Percentiles rank a stretch among this genome's conserved stretches.
Conservation (phyloP, 208 protist genomes). For the Endotrypanum monterogeii region DNA sequence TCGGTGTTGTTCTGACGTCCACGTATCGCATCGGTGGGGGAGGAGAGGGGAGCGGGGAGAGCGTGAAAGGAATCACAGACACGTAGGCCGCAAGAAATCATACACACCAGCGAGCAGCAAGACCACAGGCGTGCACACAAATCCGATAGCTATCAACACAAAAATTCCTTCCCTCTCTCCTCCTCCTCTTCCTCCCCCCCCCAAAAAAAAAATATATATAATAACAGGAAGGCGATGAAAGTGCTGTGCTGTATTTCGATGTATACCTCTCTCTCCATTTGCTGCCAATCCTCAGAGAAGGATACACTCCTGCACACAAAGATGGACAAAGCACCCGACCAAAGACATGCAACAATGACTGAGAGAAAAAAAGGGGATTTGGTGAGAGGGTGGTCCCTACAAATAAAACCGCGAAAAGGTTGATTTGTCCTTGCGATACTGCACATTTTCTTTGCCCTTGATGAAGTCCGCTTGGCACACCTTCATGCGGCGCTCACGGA, state of each 20-base stretch:
- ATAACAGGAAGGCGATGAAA: too few relatives aligned
- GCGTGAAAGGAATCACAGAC: background rate
- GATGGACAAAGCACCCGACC: background rate
- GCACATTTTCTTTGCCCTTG: constrained; percentile 99
- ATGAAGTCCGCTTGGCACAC: constrained; percentile 99
- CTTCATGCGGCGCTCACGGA: constrained; percentile 99
- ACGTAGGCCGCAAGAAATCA: background rate
- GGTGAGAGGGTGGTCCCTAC: constrained; percentile 38
- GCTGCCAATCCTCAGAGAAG: too few relatives aligned
- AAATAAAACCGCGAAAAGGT: constrained; percentile 98
- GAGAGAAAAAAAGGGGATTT: background rate
- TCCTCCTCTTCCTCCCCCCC: too few relatives aligned
- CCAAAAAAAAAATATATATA: background rate
- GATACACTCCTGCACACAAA: background rate
- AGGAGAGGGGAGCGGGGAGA: too few relatives aligned
- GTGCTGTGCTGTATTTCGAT: too few relatives aligned
- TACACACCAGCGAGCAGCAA: too few relatives aligned
- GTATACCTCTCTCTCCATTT: too few relatives aligned
- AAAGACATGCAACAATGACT: background rate
- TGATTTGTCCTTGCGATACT: constrained; percentile 99
- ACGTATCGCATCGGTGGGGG: too few relatives aligned
- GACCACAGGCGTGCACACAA: too few relatives aligned
- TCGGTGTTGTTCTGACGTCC: too few relatives aligned
- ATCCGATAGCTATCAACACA: too few relatives aligned
- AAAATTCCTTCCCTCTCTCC: too few relatives aligned